phyloP scores from a whole-genome alignment of 768 basidiomycete species.

The Suillus hirtellus region DNA sequence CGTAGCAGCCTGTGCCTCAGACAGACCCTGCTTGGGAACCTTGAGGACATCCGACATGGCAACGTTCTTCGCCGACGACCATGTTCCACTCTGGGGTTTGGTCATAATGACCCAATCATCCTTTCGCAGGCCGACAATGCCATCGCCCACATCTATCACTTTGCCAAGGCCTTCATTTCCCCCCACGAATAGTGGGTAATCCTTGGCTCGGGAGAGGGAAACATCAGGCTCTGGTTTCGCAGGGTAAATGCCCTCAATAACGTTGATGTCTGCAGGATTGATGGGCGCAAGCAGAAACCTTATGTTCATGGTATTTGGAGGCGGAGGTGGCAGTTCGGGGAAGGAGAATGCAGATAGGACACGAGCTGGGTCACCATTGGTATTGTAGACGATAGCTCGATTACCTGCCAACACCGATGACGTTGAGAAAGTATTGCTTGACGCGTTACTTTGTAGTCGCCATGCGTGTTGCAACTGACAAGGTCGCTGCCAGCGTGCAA shows the following conservation, averaged over 20 bases:
- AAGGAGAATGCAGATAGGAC: conserved; percentile 58
- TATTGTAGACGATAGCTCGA: conserved; percentile 66
- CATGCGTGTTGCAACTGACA: neutral
- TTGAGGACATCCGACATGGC: conserved; percentile 56
- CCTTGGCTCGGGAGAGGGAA: conserved; percentile 33
- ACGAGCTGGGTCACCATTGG: conserved; percentile 59
- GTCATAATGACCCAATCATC: conserved; percentile 78
- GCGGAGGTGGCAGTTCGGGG: conserved; percentile 52
- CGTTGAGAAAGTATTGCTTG: conserved; percentile 26
- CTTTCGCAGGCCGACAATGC: conserved; percentile 45
- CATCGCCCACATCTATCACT: conserved; percentile 60
- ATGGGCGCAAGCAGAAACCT: conserved; percentile 71
- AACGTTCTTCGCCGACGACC: conserved; percentile 62
- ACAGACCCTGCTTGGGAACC: conserved; percentile 52
- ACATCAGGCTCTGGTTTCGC: conserved; percentile 48
- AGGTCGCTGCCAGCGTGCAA: neutral
- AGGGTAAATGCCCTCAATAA: conserved; percentile 83
- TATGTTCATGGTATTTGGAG: conserved; percentile 61
- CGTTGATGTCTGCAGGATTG: conserved; percentile 82
- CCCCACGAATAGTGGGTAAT: conserved; percentile 52
- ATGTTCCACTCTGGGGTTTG: conserved; percentile 72
- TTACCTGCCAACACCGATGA: conserved; percentile 36
- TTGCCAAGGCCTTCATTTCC: conserved; percentile 80
- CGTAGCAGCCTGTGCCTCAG: conserved; percentile 70
- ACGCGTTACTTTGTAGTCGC: neutral